A percentile compares a stretch with the other conserved stretches of the same genome.
Evolutionary conservation across 805 yeast species (phyloP).

Genomic region (Dipodascus geniculatus): DNA sequence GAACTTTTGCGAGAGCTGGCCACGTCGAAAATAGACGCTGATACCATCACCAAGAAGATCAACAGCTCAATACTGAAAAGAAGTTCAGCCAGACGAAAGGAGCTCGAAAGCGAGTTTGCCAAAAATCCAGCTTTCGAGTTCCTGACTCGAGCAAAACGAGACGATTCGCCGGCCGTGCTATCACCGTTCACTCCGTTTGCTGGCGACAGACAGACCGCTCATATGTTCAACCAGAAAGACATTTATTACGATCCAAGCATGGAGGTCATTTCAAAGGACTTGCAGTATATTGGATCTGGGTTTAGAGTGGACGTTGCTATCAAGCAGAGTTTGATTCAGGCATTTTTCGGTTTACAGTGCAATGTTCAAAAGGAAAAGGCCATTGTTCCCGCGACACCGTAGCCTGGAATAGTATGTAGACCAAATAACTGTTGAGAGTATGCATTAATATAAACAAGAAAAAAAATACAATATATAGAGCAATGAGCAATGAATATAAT

Average conservation of each 20-base stretch:
- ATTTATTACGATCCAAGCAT: conserved; percentile 55
- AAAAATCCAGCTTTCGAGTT: conserved; percentile 10
- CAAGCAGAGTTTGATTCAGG: conserved; percentile 70
- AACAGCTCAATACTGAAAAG: conserved; percentile 46
- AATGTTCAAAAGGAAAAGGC: conserved; percentile 51
- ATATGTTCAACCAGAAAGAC: conserved; percentile 37
- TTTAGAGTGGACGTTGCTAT: conserved; percentile 61
- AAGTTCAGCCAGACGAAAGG: conserved; percentile 47
- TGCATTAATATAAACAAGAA: conserved; percentile 1
- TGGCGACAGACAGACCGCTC: conserved; percentile 62
- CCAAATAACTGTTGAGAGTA: not conserved
- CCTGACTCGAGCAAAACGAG: conserved; percentile 8
- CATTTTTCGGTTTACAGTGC: conserved; percentile 84
- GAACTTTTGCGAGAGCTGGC: conserved; percentile 46
- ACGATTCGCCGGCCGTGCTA: conserved; percentile 22
- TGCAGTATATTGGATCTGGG: conserved; percentile 75
- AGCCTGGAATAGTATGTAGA: too few species aligned
- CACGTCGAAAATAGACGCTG: conserved; percentile 32
- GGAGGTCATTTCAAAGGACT: conserved; percentile 39
- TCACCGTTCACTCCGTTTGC: conserved; percentile 89
- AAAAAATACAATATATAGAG: not conserved
- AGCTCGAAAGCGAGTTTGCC: conserved; percentile 24
- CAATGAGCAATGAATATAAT: not conserved
- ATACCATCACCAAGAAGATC: conserved; percentile 40
- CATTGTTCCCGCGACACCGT: not conserved